Evolutionary conservation across 345 rosid species (phyloP), one percentile per base, ranked within the genome.

Genomic region (Linum lewisii): DNA sequence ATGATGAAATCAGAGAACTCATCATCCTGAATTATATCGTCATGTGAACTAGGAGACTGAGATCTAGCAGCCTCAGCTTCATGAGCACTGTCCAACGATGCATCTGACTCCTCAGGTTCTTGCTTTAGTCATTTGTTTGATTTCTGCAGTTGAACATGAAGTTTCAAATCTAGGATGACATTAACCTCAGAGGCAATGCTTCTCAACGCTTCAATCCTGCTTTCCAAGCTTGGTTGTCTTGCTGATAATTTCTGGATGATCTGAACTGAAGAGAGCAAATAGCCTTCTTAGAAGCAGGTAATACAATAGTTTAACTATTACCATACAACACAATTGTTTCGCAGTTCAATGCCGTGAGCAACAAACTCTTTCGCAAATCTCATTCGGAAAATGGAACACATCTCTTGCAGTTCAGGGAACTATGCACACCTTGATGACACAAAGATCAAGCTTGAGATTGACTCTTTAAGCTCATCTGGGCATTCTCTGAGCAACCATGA

Each of bases 401-500:
- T 63, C 58, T 68, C 62, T 49, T 59, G 77, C 26, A 84, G 77
- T 65, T 84, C 87, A 0, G 87, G 85, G 54, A 82, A 79, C 52
- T 79, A 83, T 16, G 83, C 75, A 13, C 78, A 72, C 54, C 90
- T 78, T 15, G 84, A 78, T 34, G 90, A 71, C 55, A 83, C 81
- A 63, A 69, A 84, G 59, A 78, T 78, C 78, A 81, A 79, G 69
- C 80, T 69, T 6, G 90, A 71, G 53, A 75, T 59, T 24, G 83
- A 77, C 67, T 78, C 83, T 60, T 61, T 72, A 11, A 81, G 76
- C 61, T 81, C 83, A 42, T 79, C 84, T 18, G 82, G 84, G 57
- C 81, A 74, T 51, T 74, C 76, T 68, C 83, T 66, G 68, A 82
- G 67, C 18, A 78, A 55, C n/a, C n/a, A n/a, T n/a, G n/a, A n/a